Conservation (phyloP, 1,139 yeast species). For the Spathaspora sp. region DNA sequence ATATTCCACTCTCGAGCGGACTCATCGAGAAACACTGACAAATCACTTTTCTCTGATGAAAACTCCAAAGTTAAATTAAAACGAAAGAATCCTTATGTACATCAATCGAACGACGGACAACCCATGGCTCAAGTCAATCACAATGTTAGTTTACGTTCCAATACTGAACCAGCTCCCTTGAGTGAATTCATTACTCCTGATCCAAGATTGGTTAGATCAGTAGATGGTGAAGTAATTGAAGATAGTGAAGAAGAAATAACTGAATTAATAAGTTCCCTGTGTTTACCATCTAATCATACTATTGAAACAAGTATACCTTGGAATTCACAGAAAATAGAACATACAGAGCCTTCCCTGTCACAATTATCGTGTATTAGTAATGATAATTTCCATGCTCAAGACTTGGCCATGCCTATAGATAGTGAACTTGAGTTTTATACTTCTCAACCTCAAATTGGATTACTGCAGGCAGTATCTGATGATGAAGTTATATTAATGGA, state of each 20-base stretch:
- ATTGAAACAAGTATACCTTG: slow-evolving; percentile 1
- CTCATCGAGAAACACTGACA: background rate
- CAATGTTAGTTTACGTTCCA: slow-evolving; percentile 3
- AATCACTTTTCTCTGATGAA: background rate
- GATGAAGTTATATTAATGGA: slow-evolving; percentile 8
- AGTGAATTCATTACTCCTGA: background rate
- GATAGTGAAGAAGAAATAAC: slow-evolving; percentile 17
- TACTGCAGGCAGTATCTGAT: slow-evolving; percentile 7
- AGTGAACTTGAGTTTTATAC: slow-evolving; percentile 8
- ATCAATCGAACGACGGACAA: background rate
- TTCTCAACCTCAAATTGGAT: slow-evolving; percentile 7
- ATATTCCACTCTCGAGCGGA: slow-evolving; percentile 1
- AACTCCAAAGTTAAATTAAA: background rate
- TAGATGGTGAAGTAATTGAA: slow-evolving; percentile 11
- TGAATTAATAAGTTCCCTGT: slow-evolving; percentile 3
- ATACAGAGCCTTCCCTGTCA: background rate
- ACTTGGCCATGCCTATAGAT: slow-evolving; percentile 5
- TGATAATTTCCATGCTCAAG: slow-evolving; percentile 13
- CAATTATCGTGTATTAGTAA: slow-evolving; percentile 8
- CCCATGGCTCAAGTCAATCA: background rate
- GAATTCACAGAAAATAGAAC: background rate
- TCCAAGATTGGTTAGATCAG: slow-evolving; percentile 4
- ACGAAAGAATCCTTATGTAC: background rate
- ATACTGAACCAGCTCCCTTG: slow-evolving; percentile 1
- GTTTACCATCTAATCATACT: background rate